A percentile compares a stretch with the other conserved stretches of the same genome.
Evolutionary conservation across 2,329 filamentous ascomycete species (phyloP).

Genomic region (Diaporthe ilicicola): DNA sequence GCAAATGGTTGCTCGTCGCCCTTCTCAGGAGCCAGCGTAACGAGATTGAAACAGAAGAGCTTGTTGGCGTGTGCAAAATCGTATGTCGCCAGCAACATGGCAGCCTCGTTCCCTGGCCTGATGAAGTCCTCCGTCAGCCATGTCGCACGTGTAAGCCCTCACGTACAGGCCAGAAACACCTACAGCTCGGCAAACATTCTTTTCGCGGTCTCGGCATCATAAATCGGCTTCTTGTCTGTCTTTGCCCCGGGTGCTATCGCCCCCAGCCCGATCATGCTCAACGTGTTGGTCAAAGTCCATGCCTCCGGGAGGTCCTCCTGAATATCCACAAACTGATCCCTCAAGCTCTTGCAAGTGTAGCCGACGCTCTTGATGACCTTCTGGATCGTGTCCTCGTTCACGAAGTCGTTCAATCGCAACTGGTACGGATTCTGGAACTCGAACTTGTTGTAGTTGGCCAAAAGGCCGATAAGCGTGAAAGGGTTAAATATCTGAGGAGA

Average conservation of each 20-base stretch:
- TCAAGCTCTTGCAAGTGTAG: conserved; percentile 71
- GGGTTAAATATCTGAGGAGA: conserved; percentile 73
- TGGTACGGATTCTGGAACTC: conserved; percentile 98
- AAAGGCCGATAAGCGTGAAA: conserved; percentile 82
- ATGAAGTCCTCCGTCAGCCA: background rate
- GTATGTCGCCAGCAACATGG: conserved; percentile 85
- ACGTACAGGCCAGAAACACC: conserved; percentile 45
- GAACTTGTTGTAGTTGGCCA: conserved; percentile 99
- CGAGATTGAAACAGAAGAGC: conserved; percentile 87
- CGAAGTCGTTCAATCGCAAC: conserved; percentile 90
- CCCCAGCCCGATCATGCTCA: conserved; percentile 86
- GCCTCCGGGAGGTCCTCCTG: conserved; percentile 91
- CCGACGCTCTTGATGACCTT: conserved; percentile 83
- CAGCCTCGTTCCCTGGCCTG: conserved; percentile 81
- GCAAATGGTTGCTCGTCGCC: conserved; percentile 78
- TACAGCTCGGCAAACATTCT: conserved; percentile 82
- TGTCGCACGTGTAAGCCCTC: background rate
- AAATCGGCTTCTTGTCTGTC: conserved; percentile 64
- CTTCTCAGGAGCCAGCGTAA: conserved; percentile 70
- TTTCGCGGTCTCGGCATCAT: conserved; percentile 83
- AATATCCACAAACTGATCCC: conserved; percentile 82
- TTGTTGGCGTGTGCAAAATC: conserved; percentile 97
- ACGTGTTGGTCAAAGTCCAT: conserved; percentile 83
- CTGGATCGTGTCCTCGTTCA: conserved; percentile 87
- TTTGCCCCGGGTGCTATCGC: conserved; percentile 75